phyloP scores from a whole-genome alignment of 192 early-diverging fungal species.

The Backusella mclennaniae region DNA sequence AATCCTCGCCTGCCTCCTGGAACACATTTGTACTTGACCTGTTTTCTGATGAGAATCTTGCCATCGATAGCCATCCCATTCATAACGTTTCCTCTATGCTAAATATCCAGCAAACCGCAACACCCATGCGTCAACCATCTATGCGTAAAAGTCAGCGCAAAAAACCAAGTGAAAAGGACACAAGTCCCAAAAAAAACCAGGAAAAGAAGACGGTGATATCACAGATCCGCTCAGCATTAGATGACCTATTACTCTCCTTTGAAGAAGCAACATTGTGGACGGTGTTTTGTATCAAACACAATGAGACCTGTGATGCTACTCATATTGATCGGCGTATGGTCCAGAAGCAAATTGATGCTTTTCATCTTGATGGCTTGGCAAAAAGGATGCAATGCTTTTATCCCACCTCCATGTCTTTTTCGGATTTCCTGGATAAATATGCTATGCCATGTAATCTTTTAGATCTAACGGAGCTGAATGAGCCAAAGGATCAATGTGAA shows the following conservation, averaged over 20 bases:
- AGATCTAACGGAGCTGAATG: slow-evolving; percentile 27
- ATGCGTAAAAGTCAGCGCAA: slow-evolving; percentile 40
- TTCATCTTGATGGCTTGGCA: slow-evolving; percentile 66
- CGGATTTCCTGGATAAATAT: slow-evolving; percentile 74
- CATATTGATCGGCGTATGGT: slow-evolving; percentile 68
- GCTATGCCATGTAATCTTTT: slow-evolving; percentile 5
- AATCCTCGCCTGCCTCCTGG: slow-evolving; percentile 54
- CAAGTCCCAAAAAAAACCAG: background rate
- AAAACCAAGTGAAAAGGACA: background rate
- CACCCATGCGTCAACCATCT: slow-evolving; percentile 68
- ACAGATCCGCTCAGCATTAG: slow-evolving; percentile 60
- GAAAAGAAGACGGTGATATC: slow-evolving; percentile 38
- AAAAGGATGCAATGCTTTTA: slow-evolving; percentile 65
- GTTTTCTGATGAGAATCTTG: slow-evolving; percentile 68
- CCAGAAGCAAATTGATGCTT: slow-evolving; percentile 63
- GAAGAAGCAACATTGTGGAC: slow-evolving; percentile 78
- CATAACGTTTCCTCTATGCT: slow-evolving; percentile 67
- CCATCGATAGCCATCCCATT: slow-evolving; percentile 66
- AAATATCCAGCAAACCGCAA: slow-evolving; percentile 68
- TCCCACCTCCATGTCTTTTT: slow-evolving; percentile 59
- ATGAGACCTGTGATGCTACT: slow-evolving; percentile 54
- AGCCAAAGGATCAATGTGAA: slow-evolving; percentile 32
- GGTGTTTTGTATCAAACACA: slow-evolving; percentile 75
- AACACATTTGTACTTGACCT: slow-evolving; percentile 74
- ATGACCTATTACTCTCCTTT: slow-evolving; percentile 77